Conservation (phyloP, 129 eudicot species). For the Chrysanthemum makinoi region DNA sequence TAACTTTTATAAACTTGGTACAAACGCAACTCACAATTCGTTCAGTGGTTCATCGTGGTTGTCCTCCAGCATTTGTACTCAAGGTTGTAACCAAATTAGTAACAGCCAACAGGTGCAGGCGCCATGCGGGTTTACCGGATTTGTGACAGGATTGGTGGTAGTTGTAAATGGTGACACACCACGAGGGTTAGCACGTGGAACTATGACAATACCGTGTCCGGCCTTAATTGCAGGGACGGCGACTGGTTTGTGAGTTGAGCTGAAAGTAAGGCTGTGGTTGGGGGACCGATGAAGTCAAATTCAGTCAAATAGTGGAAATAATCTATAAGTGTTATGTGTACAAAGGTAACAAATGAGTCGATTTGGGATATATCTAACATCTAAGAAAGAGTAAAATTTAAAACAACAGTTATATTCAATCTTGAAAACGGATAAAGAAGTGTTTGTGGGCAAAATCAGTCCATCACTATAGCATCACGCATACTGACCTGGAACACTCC, state of each 20-base stretch:
- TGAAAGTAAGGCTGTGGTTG: conserved; percentile 47
- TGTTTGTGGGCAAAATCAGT: too few relatives aligned
- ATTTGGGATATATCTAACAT: too few relatives aligned
- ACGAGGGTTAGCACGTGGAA: conserved; percentile 49
- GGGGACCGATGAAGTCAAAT: conserved; percentile 51
- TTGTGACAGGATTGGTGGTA: conserved; percentile 32
- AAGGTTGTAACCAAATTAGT: conserved; percentile 56
- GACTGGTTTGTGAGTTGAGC: conserved; percentile 48
- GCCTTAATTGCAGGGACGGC: conserved; percentile 30
- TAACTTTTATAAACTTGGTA: neutral
- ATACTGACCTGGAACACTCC: too few relatives aligned
- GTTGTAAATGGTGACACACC: conserved; percentile 33
- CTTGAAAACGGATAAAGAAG: too few relatives aligned
- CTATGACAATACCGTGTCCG: conserved; percentile 49
- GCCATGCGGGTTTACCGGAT: conserved; percentile 17
- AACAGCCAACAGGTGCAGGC: too few relatives aligned
- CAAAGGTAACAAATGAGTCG: neutral
- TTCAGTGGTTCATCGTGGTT: conserved; percentile 26
- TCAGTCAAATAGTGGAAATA: conserved; percentile 31
- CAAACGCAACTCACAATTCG: neutral
- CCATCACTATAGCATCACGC: too few relatives aligned
- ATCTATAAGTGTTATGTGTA: conserved; percentile 35
- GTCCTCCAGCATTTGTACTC: conserved; percentile 35
- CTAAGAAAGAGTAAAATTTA: too few relatives aligned
- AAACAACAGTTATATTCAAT: too few relatives aligned